These are phyloP conservation scores for Durotheca rogersii DNA, from an alignment of 495 filamentous ascomycete species.

Conservation along the genomic window DNA sequence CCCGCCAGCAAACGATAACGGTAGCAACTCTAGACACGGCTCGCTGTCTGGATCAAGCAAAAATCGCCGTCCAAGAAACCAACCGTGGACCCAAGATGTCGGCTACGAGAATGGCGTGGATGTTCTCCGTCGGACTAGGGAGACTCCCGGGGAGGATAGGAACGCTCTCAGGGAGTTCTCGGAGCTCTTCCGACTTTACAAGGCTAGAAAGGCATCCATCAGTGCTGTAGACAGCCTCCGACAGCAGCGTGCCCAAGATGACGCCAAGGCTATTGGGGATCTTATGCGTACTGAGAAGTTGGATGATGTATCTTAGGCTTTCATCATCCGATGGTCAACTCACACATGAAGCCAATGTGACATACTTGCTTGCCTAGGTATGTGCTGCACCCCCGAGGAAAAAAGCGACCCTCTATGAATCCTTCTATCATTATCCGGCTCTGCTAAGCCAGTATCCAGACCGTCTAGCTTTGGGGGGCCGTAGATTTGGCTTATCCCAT, in stretches of 20 bases:
- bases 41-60: not conserved
- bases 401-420: not conserved
- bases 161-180: constrained; percentile 35
- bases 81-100: constrained; percentile 30
- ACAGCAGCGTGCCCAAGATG: constrained; percentile 29
- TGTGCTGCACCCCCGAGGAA: too few relatives aligned
- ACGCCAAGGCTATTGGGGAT: constrained; percentile 38
- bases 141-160: constrained; percentile 33
- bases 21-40: not conserved
- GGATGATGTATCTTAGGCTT: not conserved
- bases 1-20: constrained; percentile 14
- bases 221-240: constrained; percentile 2
- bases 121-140: constrained; percentile 27
- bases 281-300: constrained; percentile 39
- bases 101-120: constrained; percentile 31
- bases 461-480: not conserved
- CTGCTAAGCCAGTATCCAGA: not conserved
- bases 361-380: too few relatives aligned
- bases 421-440: not conserved
- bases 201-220: constrained; percentile 9
- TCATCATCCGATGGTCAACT: not conserved
- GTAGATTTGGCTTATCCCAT: too few relatives aligned
- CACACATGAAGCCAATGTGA: too few relatives aligned
- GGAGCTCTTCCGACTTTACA: constrained; percentile 29
- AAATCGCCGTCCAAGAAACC: constrained; percentile 16